phyloP scores from a whole-genome alignment of 164 flowering plant genomes.

The Macadamia integrifolia region DNA sequence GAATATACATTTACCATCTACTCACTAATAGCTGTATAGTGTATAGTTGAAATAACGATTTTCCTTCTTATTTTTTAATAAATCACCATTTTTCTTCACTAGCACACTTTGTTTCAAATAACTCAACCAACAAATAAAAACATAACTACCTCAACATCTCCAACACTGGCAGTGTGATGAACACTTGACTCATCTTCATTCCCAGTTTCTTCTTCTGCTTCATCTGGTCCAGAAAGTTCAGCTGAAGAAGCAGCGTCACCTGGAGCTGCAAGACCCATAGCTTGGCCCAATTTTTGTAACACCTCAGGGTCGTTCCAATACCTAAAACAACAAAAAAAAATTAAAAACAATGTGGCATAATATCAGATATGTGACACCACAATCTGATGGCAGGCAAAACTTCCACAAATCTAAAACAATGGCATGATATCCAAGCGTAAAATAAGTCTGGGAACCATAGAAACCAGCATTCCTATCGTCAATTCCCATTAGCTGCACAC shows the following conservation, averaged over 20 bases:
- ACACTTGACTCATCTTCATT: conserved; percentile 84
- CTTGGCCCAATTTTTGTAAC: conserved; percentile 79
- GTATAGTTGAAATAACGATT: no score
- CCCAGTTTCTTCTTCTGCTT: conserved; percentile 48
- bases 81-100: neutral
- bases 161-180: conserved; percentile 88
- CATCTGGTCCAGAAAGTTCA: conserved; percentile 49
- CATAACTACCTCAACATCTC: conserved; percentile 78
- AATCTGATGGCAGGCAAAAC: no score
- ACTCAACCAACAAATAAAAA: neutral
- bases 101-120: neutral
- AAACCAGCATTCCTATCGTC: neutral
- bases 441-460: neutral
- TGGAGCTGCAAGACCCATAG: conserved; percentile 76
- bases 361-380: no score
- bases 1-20: no score
- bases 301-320: conserved; percentile 98
- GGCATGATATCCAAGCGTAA: neutral
- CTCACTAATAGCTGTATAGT: no score
- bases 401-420: neutral
- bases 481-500: no score
- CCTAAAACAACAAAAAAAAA: conserved; percentile 29
- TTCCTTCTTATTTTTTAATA: neutral
- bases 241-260: conserved; percentile 59
- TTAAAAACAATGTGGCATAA: neutral